Evolutionary conservation across 805 yeast genomes (phyloP), one percentile per base, ranked within the genome.

Genomic region (Cyberlindnera samutprakarnensis): DNA sequence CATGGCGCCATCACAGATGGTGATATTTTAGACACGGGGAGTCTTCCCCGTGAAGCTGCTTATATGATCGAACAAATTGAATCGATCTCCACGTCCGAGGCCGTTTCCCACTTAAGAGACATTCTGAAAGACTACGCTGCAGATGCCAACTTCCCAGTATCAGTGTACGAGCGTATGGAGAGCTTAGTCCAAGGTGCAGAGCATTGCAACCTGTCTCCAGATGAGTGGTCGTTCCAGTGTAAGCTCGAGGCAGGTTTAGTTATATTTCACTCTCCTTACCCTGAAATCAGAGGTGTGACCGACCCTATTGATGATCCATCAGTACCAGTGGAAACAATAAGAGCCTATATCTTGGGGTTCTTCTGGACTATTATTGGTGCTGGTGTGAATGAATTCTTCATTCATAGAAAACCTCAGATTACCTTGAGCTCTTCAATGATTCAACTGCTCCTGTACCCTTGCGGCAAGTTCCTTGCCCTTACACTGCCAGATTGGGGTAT

Each of bases 211-310:
- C 23, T 31, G 12, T 24, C 28, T 11, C 32, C 29, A n/a, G 19
- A 18, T 11, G 41, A 38, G 12, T 49, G 21, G 52, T 46, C 43
- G 16, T 39, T 49, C 16, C 50, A 54, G 31, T 43, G 46, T 14
- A 49, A 47, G 33, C 36, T 52, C 25, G 42, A 47, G 22, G 70
- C 69, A 15, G 59, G 62, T 27, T 29, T 35, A 6, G 21, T 18
- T 14, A 26, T 31, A 53, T 66, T 42, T 33, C 56, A 62, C 42
- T 68, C 75, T 14, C 82, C 83, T 10, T 77, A 75, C 48, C 73
- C 79, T 0, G 83, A 77, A 51, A 82, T 77, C 17, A 63, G 85
- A 51, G 71, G 81, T 15, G 68, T 76, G 14, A 70, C 72, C 23
- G 69, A 71, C n/a, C 64, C 71, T 13, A 41, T 56, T 16, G 78